Evolutionary conservation across 805 yeast genomes (phyloP).

Genomic region (Blastobotrys peoriensis): DNA sequence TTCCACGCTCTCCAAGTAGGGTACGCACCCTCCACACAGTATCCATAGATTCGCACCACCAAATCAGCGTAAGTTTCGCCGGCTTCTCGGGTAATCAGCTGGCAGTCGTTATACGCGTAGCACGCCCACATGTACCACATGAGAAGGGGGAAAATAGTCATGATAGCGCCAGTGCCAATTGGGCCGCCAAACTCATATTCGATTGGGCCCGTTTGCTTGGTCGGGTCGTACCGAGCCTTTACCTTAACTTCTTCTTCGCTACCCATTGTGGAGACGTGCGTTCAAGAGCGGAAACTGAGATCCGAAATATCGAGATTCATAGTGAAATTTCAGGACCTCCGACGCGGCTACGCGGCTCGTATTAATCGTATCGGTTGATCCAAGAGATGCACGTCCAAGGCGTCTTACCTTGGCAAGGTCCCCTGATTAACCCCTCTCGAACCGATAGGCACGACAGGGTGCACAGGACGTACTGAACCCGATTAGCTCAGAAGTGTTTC

Average conservation of each 20-base stretch:
- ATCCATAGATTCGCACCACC: constrained; percentile 43
- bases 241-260: constrained; percentile 4
- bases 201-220: constrained; percentile 13
- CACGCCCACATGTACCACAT: constrained; percentile 98
- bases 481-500: too few relatives aligned
- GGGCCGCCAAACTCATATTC: constrained; percentile 90
- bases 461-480: too few relatives aligned
- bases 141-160: constrained; percentile 82
- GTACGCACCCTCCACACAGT: constrained; percentile 39
- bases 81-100: constrained; percentile 59
- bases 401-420: too few relatives aligned
- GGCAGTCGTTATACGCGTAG: constrained; percentile 72
- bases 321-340: too few relatives aligned
- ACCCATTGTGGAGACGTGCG: neutral
- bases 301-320: too few relatives aligned
- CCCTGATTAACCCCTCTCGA: too few relatives aligned
- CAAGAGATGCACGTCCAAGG: too few relatives aligned
- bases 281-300: too few relatives aligned
- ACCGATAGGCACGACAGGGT: too few relatives aligned
- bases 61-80: constrained; percentile 42
- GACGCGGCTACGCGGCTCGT: too few relatives aligned
- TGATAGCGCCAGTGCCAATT: constrained; percentile 82
- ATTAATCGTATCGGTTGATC: too few relatives aligned
- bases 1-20: constrained; percentile 51
- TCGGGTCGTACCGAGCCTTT: constrained; percentile 15